A percentile compares a stretch with the other conserved stretches of the same genome.
These are phyloP conservation scores for Ceratobasidium sp. DNA, from an alignment of 1,284 basidiomycete genomes.

Conservation along the genomic window DNA sequence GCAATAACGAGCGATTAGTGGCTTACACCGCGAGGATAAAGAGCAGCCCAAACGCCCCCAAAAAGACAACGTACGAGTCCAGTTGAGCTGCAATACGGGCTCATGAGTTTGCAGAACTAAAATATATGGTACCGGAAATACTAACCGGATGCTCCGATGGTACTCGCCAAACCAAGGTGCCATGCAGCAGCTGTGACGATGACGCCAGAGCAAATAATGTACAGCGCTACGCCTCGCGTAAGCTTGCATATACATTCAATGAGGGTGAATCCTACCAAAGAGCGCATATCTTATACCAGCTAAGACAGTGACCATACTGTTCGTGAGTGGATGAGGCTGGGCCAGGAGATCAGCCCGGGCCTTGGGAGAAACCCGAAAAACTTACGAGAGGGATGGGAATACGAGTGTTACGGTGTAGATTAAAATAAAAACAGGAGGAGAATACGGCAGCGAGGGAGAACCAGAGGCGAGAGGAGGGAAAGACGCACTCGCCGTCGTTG, in stretches of 20 bases:
- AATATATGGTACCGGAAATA: neutral
- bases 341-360: neutral
- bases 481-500: slow-evolving; percentile 28
- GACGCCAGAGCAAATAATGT: slow-evolving; percentile 31
- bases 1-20: neutral
- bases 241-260: neutral
- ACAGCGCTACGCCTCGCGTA: slow-evolving; percentile 19
- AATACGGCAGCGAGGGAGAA: neutral
- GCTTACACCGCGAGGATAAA: slow-evolving; percentile 39
- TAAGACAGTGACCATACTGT: slow-evolving; percentile 35
- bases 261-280: neutral
- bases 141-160: slow-evolving; percentile 21
- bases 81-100: slow-evolving; percentile 24
- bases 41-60: slow-evolving; percentile 36
- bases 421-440: neutral
- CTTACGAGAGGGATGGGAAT: slow-evolving; percentile 25
- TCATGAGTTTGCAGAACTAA: neutral
- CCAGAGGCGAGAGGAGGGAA: slow-evolving; percentile 1
- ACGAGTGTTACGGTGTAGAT: neutral
- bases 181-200: slow-evolving; percentile 30
- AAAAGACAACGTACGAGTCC: slow-evolving; percentile 38
- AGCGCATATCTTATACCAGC: slow-evolving; percentile 38
- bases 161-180: slow-evolving; percentile 23
- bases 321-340: slow-evolving; percentile 33
- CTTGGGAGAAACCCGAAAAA: neutral